A percentile compares a stretch with the other conserved stretches of the same genome.
phyloP scores from a whole-genome alignment of 164 flowering plant species.

The Platanus orientalis region DNA sequence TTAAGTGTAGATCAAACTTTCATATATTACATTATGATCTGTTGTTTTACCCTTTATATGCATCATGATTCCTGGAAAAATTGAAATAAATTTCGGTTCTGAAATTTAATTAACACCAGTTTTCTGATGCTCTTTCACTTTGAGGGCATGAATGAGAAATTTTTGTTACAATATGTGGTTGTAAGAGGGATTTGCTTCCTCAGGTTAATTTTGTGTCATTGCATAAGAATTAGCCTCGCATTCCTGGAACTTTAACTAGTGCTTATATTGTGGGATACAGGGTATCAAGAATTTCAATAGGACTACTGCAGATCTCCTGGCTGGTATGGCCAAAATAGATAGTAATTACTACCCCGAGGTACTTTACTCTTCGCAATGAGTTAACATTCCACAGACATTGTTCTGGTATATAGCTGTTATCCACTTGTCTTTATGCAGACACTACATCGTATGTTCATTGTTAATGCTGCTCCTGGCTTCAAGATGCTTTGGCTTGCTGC shows the following conservation, averaged over 20 bases:
- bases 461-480: conserved; percentile 85
- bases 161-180: too few species aligned
- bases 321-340: conserved; percentile 70
- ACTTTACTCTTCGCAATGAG: neutral
- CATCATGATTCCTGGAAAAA: too few species aligned
- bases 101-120: too few species aligned
- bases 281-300: conserved; percentile 72
- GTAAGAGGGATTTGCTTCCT: too few species aligned
- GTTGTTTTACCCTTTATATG: neutral
- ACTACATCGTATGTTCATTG: conserved; percentile 75
- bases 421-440: conserved; percentile 42
- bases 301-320: conserved; percentile 67
- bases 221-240: too few species aligned
- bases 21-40: neutral
- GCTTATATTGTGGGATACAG: conserved; percentile 32
- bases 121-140: neutral
- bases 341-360: conserved; percentile 91
- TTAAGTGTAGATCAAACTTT: neutral
- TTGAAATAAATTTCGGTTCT: too few species aligned
- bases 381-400: neutral
- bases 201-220: too few species aligned
- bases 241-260: too few species aligned
- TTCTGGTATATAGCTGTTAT: neutral
- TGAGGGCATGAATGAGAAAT: too few species aligned
- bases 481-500: conserved; percentile 76